Conservation (phyloP, 176 grass and related monocot genomes). For the maize (Zea mays) region DNA sequence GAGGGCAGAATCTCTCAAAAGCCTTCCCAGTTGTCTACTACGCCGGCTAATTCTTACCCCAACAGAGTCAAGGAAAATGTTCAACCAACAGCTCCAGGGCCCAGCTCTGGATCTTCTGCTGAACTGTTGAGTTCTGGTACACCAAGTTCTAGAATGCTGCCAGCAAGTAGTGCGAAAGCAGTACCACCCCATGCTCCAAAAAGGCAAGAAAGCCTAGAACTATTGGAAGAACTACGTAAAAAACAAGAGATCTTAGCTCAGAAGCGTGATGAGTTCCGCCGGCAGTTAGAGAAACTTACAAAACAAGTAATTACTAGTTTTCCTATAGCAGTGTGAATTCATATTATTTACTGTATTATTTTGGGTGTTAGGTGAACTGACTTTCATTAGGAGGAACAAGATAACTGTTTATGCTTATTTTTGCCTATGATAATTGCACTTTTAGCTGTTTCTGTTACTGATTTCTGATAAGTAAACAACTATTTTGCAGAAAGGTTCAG, state of each 20-base stretch:
- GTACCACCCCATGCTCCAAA: constrained; percentile 44
- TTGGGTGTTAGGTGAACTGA: neutral
- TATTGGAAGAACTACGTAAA: constrained; percentile 88
- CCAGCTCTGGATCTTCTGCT: constrained; percentile 50
- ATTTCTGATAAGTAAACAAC: constrained; percentile 32
- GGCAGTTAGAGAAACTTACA: constrained; percentile 74
- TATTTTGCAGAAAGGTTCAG: constrained; percentile 51
- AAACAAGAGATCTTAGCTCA: constrained; percentile 91
- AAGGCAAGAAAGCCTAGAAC: constrained; percentile 78
- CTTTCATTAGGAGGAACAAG: constrained; percentile 9
- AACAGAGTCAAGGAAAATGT: constrained; percentile 59
- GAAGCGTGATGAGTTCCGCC: constrained; percentile 88
- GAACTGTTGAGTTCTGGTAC: constrained; percentile 41
- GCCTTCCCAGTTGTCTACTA: constrained; percentile 28
- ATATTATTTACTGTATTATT: constrained; percentile 24
- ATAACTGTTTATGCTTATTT: neutral
- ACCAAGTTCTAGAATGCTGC: constrained; percentile 42
- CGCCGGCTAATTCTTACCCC: constrained; percentile 28
- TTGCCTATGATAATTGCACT: constrained; percentile 6
- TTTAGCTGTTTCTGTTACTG: constrained; percentile 8
- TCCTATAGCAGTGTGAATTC: constrained; percentile 18
- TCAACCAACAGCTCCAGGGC: constrained; percentile 52
- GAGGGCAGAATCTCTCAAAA: constrained; percentile 40
- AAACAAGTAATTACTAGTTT: constrained; percentile 67
- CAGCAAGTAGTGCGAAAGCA: constrained; percentile 53